Evolutionary conservation across 169 alveolate species (phyloP).

Genomic region (Eimeria maxima): DNA sequence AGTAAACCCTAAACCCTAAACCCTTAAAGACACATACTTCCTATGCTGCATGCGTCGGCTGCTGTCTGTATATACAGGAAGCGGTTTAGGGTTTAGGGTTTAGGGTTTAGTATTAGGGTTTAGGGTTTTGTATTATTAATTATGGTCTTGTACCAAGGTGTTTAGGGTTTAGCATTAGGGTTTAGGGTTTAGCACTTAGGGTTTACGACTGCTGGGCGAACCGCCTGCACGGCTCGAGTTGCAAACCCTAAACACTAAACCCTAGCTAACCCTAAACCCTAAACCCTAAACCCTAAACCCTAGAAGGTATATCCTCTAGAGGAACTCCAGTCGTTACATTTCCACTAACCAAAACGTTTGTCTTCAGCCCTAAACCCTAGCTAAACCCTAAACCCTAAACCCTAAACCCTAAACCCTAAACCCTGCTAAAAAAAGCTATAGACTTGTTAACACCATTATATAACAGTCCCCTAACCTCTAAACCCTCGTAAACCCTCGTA

Average conservation of each 20-base stretch:
- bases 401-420: conserved; percentile 23
- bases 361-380: too few relatives aligned
- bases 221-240: background rate
- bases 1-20: too few relatives aligned
- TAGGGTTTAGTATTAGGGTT: background rate
- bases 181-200: background rate
- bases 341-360: too few relatives aligned
- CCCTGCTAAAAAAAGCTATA: background rate
- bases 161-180: background rate
- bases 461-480: too few relatives aligned
- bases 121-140: background rate
- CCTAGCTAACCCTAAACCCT: background rate
- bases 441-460: background rate
- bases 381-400: conserved; percentile 1
- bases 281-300: background rate
- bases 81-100: too few relatives aligned
- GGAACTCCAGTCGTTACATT: too few relatives aligned
- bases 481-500: background rate
- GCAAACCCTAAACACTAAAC: background rate
- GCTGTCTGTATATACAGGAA: too few relatives aligned
- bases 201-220: background rate
- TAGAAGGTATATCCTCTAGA: too few relatives aligned
- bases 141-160: background rate
- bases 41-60: too few relatives aligned
- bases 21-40: too few relatives aligned